Conservation (phyloP, 2,329 filamentous ascomycete species). For the Penicillium freii region DNA sequence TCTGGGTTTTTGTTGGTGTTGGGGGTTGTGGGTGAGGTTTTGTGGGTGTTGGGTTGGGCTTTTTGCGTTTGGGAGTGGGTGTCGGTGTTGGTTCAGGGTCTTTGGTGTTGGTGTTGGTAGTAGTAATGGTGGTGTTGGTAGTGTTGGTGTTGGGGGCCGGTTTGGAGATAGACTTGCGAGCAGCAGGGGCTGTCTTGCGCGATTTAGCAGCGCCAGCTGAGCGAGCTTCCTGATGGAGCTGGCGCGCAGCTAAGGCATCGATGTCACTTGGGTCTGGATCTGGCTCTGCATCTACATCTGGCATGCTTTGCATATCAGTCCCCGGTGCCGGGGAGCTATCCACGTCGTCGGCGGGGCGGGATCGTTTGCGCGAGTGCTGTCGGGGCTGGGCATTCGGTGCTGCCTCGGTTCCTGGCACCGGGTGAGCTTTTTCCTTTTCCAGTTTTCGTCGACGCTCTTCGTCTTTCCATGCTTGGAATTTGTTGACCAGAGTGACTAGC, state of each 20-base stretch:
- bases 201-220: conserved; percentile 51
- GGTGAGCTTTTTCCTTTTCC: conserved; percentile 62
- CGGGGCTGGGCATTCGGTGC: not conserved
- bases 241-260: conserved; percentile 68
- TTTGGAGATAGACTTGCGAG: conserved; percentile 14
- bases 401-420: conserved; percentile 11
- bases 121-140: not conserved
- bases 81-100: not conserved
- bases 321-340: conserved; percentile 42
- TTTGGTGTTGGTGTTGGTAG: not conserved
- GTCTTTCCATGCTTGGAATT: conserved; percentile 83
- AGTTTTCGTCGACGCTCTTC: conserved; percentile 82
- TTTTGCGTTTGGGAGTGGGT: conserved; percentile 31
- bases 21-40: conserved; percentile 5
- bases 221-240: conserved; percentile 70
- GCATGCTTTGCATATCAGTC: conserved; percentile 34
- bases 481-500: conserved; percentile 76
- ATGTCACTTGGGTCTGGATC: conserved; percentile 64
- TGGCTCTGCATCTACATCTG: not conserved
- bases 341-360: conserved; percentile 44
- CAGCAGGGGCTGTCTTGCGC: conserved; percentile 23
- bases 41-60: conserved; percentile 12
- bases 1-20: not conserved
- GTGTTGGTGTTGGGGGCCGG: conserved; percentile 5
- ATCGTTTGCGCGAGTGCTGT: conserved; percentile 15